phyloP scores from a whole-genome alignment of 257 asterid genomes.

The Nicotiana attenuata region DNA sequence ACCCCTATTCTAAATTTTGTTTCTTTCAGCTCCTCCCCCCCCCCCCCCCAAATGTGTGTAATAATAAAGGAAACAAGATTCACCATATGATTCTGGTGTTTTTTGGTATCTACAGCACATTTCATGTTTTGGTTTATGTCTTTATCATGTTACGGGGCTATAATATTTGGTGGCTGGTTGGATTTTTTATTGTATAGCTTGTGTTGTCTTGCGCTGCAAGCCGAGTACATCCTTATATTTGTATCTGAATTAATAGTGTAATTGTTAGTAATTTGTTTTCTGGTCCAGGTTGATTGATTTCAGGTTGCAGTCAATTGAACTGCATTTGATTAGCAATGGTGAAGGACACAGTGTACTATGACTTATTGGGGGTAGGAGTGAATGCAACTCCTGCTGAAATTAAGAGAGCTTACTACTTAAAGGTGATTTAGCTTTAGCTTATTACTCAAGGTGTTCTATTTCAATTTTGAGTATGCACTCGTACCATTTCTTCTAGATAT shows the following conservation, averaged over 20 bases:
- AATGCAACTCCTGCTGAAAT: constrained; percentile 63
- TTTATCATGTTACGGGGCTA: background rate
- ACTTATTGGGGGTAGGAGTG: constrained; percentile 53
- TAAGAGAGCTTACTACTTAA: constrained; percentile 67
- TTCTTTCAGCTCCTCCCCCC: background rate
- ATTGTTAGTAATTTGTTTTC: background rate
- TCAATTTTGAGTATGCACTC: background rate
- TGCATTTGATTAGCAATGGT: constrained; percentile 36
- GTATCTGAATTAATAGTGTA: background rate
- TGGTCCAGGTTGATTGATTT: background rate
- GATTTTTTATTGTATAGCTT: background rate
- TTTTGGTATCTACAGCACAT: background rate
- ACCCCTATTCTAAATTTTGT: background rate
- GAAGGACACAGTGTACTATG: constrained; percentile 68
- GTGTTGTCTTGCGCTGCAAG: background rate
- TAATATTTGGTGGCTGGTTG: background rate
- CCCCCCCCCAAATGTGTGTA: background rate
- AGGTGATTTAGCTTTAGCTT: constrained; percentile 35
- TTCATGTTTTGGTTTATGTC: background rate
- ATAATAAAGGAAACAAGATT: background rate
- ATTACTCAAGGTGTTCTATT: background rate
- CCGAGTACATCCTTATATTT: background rate
- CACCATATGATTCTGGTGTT: background rate
- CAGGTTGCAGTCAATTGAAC: background rate
- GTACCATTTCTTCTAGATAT: background rate